phyloP scores from a whole-genome alignment of 169 alveolate genomes.

The Miamiensis avidus region DNA sequence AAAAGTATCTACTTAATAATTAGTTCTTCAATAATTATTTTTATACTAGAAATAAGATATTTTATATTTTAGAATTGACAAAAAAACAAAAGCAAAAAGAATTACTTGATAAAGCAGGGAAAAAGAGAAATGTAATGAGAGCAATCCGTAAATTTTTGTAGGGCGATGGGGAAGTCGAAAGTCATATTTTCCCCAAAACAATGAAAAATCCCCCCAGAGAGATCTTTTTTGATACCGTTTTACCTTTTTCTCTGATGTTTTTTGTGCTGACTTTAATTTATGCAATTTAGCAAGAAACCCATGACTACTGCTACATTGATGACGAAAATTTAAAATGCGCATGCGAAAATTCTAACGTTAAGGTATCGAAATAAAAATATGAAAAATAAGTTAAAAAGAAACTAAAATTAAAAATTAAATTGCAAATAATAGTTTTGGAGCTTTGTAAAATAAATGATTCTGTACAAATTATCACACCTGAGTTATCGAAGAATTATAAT shows the following conservation, averaged over 20 bases:
- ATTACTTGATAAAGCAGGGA: not conserved
- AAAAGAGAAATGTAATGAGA: too few relatives aligned
- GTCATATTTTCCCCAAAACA: not conserved
- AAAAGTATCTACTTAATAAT: too few relatives aligned
- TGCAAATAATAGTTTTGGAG: not conserved
- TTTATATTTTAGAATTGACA: too few relatives aligned
- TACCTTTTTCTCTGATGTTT: not conserved
- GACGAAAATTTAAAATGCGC: not conserved
- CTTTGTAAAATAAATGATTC: not conserved
- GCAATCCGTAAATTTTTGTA: not conserved
- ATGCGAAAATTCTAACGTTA: not conserved
- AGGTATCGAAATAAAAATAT: not conserved
- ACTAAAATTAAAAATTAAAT: not conserved
- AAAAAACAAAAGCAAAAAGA: too few relatives aligned
- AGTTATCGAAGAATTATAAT: not conserved
- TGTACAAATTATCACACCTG: not conserved
- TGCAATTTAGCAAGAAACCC: not conserved
- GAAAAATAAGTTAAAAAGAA: too few relatives aligned
- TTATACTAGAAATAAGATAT: too few relatives aligned
- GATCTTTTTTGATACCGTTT: not conserved
- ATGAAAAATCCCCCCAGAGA: not conserved
- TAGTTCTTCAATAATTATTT: too few relatives aligned
- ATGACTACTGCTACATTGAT: not conserved
- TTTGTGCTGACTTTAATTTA: not conserved
- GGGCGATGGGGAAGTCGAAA: not conserved